Conservation (phyloP, 371 early-diverging fungal species). For the Smittium mucronatum region DNA sequence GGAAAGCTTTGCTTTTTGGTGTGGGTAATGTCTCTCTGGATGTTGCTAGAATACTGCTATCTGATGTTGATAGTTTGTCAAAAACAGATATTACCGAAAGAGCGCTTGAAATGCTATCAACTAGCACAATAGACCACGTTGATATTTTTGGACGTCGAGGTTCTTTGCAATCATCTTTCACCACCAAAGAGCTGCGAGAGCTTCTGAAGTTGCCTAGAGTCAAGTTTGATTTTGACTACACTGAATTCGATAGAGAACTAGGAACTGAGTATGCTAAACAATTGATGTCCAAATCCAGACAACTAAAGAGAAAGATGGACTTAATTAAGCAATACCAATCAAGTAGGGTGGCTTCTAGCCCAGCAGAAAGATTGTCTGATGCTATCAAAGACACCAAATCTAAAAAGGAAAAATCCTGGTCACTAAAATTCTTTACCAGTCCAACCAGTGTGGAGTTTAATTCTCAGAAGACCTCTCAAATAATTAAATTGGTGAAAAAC, state of each 20-base stretch:
- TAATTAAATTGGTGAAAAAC: slow-evolving; percentile 54
- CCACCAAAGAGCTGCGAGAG: slow-evolving; percentile 90
- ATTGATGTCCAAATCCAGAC: slow-evolving; percentile 41
- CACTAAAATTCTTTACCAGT: slow-evolving; percentile 56
- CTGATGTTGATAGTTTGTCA: slow-evolving; percentile 53
- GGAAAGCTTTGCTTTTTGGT: slow-evolving; percentile 75
- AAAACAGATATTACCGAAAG: slow-evolving; percentile 77
- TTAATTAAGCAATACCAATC: slow-evolving; percentile 46
- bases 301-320: slow-evolving; percentile 62
- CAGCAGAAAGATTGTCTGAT: slow-evolving; percentile 1
- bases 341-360: neutral
- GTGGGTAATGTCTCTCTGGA: slow-evolving; percentile 96
- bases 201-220: slow-evolving; percentile 61
- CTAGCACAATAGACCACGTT: slow-evolving; percentile 63
- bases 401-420: slow-evolving; percentile 44
- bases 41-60: slow-evolving; percentile 77
- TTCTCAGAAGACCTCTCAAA: slow-evolving; percentile 14
- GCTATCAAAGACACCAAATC: neutral
- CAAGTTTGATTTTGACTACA: slow-evolving; percentile 42
- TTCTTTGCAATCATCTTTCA: slow-evolving; percentile 83
- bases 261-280: slow-evolving; percentile 21
- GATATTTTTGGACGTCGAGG: slow-evolving; percentile 85
- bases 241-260: slow-evolving; percentile 37
- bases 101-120: slow-evolving; percentile 54
- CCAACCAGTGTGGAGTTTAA: slow-evolving; percentile 31